These are phyloP conservation scores for Nicotiana tomentosiformis DNA, from an alignment of 257 asterid species.

Conservation along the genomic window DNA sequence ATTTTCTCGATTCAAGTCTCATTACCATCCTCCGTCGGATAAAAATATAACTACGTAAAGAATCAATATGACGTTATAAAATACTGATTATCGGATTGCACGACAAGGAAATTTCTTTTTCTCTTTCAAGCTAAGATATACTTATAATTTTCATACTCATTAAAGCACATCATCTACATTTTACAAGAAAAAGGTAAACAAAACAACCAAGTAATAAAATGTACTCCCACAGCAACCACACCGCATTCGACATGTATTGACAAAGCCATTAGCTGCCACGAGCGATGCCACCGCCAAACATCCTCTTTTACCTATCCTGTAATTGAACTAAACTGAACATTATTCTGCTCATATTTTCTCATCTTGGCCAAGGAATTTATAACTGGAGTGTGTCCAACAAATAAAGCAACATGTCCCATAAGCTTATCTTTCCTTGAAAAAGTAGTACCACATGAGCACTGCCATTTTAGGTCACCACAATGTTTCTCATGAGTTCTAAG, in stretches of 20 bases:
- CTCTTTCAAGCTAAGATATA: neutral
- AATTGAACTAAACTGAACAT: neutral
- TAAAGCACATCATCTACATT: neutral
- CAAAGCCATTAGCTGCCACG: too few species aligned
- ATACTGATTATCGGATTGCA: neutral
- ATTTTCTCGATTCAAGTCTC: neutral
- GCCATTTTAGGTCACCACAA: slow-evolving; percentile 92
- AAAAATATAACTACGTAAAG: neutral
- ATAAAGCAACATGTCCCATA: slow-evolving; percentile 77
- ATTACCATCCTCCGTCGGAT: neutral
- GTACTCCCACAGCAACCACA: neutral
- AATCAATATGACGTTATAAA: neutral
- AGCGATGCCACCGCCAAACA: neutral
- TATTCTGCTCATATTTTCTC: neutral
- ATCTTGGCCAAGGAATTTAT: neutral
- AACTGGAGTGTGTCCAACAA: slow-evolving; percentile 83
- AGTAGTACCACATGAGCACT: slow-evolving; percentile 95
- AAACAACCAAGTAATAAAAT: neutral
- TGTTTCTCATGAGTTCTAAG: slow-evolving; percentile 93
- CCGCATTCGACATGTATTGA: too few species aligned
- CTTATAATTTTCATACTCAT: neutral
- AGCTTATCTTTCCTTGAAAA: slow-evolving; percentile 96
- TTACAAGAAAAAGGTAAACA: neutral
- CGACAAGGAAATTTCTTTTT: neutral
- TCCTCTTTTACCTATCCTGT: too few species aligned